Base-by-base conservation (phyloP, 176 grass and related monocot genomes). In the Calamus simplicifolius region DNA sequence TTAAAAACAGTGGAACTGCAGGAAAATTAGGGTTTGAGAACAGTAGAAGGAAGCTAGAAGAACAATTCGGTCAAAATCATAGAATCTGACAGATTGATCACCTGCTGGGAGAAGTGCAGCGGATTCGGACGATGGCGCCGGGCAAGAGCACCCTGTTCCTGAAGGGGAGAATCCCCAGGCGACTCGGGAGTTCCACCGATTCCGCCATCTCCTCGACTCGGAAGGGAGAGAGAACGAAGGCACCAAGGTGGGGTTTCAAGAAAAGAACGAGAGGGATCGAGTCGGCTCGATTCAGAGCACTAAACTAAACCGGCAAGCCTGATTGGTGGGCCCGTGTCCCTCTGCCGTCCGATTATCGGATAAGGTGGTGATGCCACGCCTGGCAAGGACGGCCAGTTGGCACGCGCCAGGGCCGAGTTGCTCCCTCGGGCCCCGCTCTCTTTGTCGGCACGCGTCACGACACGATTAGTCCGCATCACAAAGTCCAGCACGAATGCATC, bases 21-120 rank as follows among this genome's bases (percentile, higher is more conserved):
- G 30, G 4, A 16, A 55, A 62, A 35, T 1, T 61, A 43, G 50
- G 58, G 8, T 48, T 55, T 12, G 21, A 25, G 56, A 48, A 3
- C 16, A 48, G 4, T 6, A 27, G 4, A 15, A 60, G 4, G 35
- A 43, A 43, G 12, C 35, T 43, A 61, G 1, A 31, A 8, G 16
- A 30, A 7, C 27, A 58, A 49, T 50, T 51, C 62, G 16, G 6
- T 15, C 8, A 43, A 43, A 43, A 43, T 10, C 35, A 3, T 43
- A 10, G 28, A 61, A 38, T 61, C 25, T 6, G 28, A 61, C 17
- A 27, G 28, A 7, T 4, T 7, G 3, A 73, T 63, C 29, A 98
- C 93, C 93, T 98, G 74, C 81, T 92, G 60, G 94, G 88, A 49
- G 81, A 89, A 68, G 94, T 98, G 79, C 94, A 98, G 48, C 79